phyloP scores from a whole-genome alignment of 2,329 filamentous ascomycete genomes.

The Exophiala alcalophila region DNA sequence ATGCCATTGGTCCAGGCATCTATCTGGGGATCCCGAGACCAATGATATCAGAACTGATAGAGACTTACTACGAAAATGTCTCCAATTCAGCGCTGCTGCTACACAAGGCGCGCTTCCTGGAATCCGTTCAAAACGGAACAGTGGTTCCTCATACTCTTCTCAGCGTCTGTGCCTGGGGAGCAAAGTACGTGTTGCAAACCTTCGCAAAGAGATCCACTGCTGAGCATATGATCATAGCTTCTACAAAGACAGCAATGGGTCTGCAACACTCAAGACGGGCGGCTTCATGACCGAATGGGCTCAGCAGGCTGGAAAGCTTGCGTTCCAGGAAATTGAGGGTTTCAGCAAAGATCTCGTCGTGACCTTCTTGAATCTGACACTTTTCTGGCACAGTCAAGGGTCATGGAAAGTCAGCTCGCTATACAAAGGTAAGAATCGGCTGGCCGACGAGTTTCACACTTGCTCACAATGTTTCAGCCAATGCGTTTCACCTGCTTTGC shows the following conservation, averaged over 20 bases:
- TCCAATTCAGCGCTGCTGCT: constrained; percentile 11
- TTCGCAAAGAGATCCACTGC: not conserved
- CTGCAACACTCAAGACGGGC: constrained; percentile 10
- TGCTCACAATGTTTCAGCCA: no score
- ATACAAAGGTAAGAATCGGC: constrained; percentile 15
- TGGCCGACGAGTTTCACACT: no score
- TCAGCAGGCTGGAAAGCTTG: constrained; percentile 11
- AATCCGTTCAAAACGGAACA: constrained; percentile 1
- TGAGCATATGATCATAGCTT: constrained; percentile 9
- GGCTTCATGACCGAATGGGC: constrained; percentile 23
- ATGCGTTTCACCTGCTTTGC: constrained; percentile 1
- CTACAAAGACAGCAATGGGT: constrained; percentile 12
- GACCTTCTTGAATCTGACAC: constrained; percentile 12
- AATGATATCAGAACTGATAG: constrained; percentile 6
- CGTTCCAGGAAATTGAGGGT: constrained; percentile 10
- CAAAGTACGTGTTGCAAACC: constrained; percentile 8
- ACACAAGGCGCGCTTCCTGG: constrained; percentile 1
- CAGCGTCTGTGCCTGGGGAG: constrained; percentile 19
- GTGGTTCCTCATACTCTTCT: constrained; percentile 11
- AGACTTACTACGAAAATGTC: constrained; percentile 9
- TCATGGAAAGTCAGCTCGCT: constrained; percentile 12
- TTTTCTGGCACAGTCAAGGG: constrained; percentile 19
- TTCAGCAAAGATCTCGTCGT: constrained; percentile 14
- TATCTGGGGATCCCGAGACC: constrained; percentile 9
- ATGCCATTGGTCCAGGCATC: not conserved